A percentile compares a stretch with the other conserved stretches of the same genome.
Conservation (phyloP, 495 filamentous ascomycete genomes). For the Podospora didyma region DNA sequence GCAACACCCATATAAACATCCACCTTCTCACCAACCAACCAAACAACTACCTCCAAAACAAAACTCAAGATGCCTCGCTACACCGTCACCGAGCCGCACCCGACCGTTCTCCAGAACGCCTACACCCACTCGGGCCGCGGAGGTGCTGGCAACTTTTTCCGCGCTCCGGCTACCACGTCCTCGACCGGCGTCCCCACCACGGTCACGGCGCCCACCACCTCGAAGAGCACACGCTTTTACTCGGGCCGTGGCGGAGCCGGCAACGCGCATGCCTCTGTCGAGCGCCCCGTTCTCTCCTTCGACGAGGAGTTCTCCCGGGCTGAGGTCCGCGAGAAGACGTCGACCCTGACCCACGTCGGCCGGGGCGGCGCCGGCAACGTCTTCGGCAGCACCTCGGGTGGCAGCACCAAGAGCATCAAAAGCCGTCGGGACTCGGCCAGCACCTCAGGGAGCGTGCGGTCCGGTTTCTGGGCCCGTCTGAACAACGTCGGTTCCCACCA, state of each 20-base stretch:
- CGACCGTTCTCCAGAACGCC: constrained; percentile 58
- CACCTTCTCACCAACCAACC: neutral
- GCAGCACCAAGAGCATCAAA: constrained; percentile 15
- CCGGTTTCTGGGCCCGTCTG: constrained; percentile 24
- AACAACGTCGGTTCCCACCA: constrained; percentile 15
- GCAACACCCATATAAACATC: neutral
- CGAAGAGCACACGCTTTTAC: constrained; percentile 55
- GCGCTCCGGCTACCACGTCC: constrained; percentile 58
- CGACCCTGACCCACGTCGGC: constrained; percentile 67
- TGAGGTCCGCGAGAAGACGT: constrained; percentile 53
- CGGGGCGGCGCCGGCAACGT: constrained; percentile 87
- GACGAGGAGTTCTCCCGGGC: constrained; percentile 81
- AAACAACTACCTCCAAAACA: constrained; percentile 15
- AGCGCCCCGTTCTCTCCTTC: constrained; percentile 77
- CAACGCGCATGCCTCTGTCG: constrained; percentile 65
- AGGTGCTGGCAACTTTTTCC: constrained; percentile 82
- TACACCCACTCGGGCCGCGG: constrained; percentile 79
- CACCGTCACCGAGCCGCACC: constrained; percentile 78
- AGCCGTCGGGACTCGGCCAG: constrained; percentile 32
- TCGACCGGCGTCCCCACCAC: constrained; percentile 34
- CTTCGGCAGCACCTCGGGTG: constrained; percentile 24
- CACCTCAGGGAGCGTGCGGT: constrained; percentile 20
- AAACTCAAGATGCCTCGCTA: constrained; percentile 45
- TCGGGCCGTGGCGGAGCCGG: constrained; percentile 87
- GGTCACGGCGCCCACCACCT: constrained; percentile 11